A percentile compares a stretch with the other conserved stretches of the same genome.
These are phyloP conservation scores for Pelargonium nanum DNA, from an alignment of 345 rosid genomes.

Conservation along the genomic window DNA sequence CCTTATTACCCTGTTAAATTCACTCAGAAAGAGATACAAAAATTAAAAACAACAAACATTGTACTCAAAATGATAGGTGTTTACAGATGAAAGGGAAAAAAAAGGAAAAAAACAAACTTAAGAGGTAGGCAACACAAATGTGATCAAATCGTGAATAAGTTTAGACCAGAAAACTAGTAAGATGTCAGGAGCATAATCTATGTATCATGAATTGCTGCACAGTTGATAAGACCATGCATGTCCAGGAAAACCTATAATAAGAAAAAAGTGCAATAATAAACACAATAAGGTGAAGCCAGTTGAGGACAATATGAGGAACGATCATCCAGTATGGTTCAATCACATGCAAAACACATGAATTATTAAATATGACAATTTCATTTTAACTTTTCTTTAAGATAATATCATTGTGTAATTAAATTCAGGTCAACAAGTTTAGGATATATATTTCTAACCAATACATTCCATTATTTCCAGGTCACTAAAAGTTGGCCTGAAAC, in stretches of 20 bases:
- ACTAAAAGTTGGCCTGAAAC: not conserved
- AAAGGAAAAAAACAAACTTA: conserved; percentile 3
- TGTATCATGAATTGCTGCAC: not conserved
- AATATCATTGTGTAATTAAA: not conserved
- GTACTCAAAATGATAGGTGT: no score
- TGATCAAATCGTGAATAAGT: not conserved
- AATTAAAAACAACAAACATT: no score
- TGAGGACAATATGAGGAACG: not conserved
- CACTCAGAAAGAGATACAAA: conserved; percentile 9
- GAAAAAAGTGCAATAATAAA: not conserved
- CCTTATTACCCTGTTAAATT: conserved; percentile 68
- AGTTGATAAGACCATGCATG: not conserved
- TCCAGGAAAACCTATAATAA: not conserved
- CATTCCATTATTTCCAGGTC: not conserved
- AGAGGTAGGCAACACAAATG: not conserved
- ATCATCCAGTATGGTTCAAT: not conserved
- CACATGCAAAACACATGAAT: not conserved
- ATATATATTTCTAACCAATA: not conserved
- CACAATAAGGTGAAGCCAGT: not conserved
- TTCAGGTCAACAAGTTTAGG: no score
- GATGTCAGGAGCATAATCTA: not conserved
- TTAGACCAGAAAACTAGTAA: not conserved
- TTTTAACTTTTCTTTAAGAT: not conserved
- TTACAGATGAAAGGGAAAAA: no score
- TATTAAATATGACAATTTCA: not conserved